Conservation (phyloP, 129 eudicot species). For the carrot (Daucus carota) region DNA sequence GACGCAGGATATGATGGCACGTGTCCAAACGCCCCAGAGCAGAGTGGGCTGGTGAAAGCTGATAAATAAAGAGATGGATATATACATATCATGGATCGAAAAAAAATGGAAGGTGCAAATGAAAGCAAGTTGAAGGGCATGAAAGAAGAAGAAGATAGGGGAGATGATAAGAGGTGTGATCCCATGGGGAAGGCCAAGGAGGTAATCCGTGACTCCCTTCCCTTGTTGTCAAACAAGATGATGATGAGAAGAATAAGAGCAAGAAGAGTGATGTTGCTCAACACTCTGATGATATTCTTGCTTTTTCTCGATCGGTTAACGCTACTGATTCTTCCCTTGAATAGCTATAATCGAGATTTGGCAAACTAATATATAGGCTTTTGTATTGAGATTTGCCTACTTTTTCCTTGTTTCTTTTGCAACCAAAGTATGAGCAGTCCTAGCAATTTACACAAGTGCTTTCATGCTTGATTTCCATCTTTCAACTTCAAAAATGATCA, state of each 20-base stretch:
- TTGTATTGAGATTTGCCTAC: too few relatives aligned
- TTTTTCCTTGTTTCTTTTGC: too few relatives aligned
- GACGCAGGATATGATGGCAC: neutral
- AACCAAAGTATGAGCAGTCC: too few relatives aligned
- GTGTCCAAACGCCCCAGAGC: neutral
- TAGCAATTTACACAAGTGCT: too few relatives aligned
- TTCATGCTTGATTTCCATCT: too few relatives aligned
- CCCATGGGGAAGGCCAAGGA: neutral
- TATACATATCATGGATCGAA: too few relatives aligned
- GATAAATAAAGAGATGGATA: neutral
- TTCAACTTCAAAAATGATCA: too few relatives aligned
- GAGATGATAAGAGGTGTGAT: neutral
- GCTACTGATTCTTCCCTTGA: neutral
- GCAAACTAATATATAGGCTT: too few relatives aligned
- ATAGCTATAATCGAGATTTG: too few relatives aligned
- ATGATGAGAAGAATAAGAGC: too few relatives aligned
- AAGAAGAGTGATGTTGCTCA: neutral
- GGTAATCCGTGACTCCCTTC: neutral
- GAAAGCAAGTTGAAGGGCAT: neutral
- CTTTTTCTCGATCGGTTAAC: neutral
- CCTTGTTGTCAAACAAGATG: neutral
- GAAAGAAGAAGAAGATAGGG: neutral
- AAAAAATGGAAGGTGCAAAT: neutral
- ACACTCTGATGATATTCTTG: neutral
- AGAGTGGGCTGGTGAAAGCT: neutral